A percentile compares a stretch with the other conserved stretches of the same genome.
phyloP scores from a whole-genome alignment of 2,329 filamentous ascomycete genomes.

The Aspergillus bombycis region DNA sequence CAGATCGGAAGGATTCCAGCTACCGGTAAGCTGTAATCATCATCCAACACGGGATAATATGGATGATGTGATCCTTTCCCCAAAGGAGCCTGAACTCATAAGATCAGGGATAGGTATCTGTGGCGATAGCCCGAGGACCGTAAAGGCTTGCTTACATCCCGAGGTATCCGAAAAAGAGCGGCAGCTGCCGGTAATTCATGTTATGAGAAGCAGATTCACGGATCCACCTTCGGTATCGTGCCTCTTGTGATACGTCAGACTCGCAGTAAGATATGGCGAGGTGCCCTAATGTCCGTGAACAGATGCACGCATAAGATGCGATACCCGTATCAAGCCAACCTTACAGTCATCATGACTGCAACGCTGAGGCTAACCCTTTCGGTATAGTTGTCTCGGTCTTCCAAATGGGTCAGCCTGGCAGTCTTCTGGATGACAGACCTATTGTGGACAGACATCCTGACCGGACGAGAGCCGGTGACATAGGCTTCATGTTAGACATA shows the following conservation, averaged over 20 bases:
- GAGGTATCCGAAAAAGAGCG: not conserved
- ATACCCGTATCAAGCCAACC: not conserved
- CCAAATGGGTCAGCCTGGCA: not conserved
- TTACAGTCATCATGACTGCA: constrained; percentile 1
- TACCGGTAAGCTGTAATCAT: not conserved
- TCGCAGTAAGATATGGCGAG: not conserved
- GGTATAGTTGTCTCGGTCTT: not conserved
- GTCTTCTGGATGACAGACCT: not conserved
- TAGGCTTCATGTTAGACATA: not conserved
- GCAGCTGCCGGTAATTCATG: not conserved
- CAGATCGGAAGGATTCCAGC: not conserved
- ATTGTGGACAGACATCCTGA: not conserved
- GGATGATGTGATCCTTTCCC: not conserved
- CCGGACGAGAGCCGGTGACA: too few species aligned
- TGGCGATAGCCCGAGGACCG: not conserved
- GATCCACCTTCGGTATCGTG: not conserved
- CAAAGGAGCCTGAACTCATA: not conserved
- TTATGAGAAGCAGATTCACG: not conserved
- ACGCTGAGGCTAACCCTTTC: not conserved
- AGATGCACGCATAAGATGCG: not conserved
- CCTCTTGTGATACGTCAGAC: not conserved
- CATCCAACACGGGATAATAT: not conserved
- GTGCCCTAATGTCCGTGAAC: not conserved
- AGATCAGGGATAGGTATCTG: not conserved
- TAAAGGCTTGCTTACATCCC: not conserved